A percentile compares a stretch with the other conserved stretches of the same genome.
Conservation (phyloP, 371 early-diverging fungal genomes). For the Syncephalastrum sp. region DNA sequence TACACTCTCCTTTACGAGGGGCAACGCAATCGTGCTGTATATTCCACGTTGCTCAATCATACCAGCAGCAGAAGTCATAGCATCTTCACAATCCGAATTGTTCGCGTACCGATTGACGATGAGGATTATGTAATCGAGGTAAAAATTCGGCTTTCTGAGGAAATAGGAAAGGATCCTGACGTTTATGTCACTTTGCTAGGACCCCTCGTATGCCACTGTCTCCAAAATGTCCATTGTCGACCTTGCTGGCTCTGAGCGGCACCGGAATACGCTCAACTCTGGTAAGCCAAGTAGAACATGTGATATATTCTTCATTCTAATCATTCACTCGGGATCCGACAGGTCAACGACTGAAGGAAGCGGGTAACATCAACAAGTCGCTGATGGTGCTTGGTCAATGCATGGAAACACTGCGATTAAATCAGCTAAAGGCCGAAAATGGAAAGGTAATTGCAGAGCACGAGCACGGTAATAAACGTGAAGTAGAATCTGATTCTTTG, state of each 20-base stretch:
- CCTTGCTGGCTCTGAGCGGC: constrained; percentile 95
- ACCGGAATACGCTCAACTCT: constrained; percentile 73
- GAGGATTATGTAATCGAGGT: constrained; percentile 52
- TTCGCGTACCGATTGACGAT: constrained; percentile 57
- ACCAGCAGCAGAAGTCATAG: constrained; percentile 71
- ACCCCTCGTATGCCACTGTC: constrained; percentile 46
- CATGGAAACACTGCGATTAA: constrained; percentile 62
- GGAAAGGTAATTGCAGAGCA: constrained; percentile 32
- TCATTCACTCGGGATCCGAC: not conserved
- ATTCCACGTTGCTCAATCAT: constrained; percentile 61
- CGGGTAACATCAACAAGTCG: constrained; percentile 92
- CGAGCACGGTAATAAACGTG: not conserved
- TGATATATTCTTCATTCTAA: not conserved
- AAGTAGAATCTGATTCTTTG: not conserved
- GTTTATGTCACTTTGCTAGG: constrained; percentile 22
- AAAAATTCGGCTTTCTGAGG: not conserved
- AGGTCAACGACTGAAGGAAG: constrained; percentile 86
- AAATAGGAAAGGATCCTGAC: not conserved
- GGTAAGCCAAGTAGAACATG: constrained; percentile 55
- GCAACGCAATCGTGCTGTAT: constrained; percentile 61
- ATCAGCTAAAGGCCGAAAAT: constrained; percentile 46
- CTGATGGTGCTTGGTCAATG: constrained; percentile 94
- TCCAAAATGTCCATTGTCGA: constrained; percentile 87
- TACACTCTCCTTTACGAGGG: constrained; percentile 60
- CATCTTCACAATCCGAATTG: constrained; percentile 68